These are phyloP conservation scores for Neofusicoccum cordaticola DNA, from an alignment of 2,329 filamentous ascomycete species.

Conservation along the genomic window DNA sequence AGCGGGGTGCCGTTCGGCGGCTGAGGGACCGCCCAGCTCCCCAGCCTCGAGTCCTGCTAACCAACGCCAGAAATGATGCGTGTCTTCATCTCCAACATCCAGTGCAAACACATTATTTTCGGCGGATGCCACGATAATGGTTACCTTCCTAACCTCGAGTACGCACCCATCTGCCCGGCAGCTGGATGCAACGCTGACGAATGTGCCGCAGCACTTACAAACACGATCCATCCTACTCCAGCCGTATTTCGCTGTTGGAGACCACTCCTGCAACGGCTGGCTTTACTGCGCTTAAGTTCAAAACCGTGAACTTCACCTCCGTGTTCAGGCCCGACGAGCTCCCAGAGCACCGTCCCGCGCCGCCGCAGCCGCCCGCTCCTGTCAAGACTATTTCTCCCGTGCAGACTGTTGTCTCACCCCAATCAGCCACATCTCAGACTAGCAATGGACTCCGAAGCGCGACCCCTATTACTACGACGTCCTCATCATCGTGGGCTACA, in stretches of 20 bases:
- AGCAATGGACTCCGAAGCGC: conserved; percentile 20
- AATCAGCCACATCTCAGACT: conserved; percentile 19
- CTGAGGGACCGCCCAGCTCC: background rate
- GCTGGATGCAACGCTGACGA: background rate
- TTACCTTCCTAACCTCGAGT: conserved; percentile 44
- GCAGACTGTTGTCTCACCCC: conserved; percentile 13
- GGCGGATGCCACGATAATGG: conserved; percentile 48
- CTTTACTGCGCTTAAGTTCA: conserved; percentile 43
- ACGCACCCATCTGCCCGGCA: background rate
- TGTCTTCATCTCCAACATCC: conserved; percentile 45
- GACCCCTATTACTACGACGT: conserved; percentile 18
- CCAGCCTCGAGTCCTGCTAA: background rate
- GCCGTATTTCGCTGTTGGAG: conserved; percentile 46
- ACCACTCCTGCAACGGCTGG: conserved; percentile 41
- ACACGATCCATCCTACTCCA: conserved; percentile 35
- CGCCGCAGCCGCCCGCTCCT: conserved; percentile 18
- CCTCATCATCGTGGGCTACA: conserved; percentile 33
- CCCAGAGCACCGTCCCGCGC: conserved; percentile 28
- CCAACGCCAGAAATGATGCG: conserved; percentile 41
- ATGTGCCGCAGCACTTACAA: conserved; percentile 35
- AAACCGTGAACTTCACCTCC: conserved; percentile 36
- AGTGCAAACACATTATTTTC: conserved; percentile 49
- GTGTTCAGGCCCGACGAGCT: conserved; percentile 43
- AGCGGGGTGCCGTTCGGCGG: background rate
- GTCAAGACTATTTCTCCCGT: conserved; percentile 18